Conservation (phyloP, 2,329 filamentous ascomycete species). For the Paecilomyces sp. region DNA sequence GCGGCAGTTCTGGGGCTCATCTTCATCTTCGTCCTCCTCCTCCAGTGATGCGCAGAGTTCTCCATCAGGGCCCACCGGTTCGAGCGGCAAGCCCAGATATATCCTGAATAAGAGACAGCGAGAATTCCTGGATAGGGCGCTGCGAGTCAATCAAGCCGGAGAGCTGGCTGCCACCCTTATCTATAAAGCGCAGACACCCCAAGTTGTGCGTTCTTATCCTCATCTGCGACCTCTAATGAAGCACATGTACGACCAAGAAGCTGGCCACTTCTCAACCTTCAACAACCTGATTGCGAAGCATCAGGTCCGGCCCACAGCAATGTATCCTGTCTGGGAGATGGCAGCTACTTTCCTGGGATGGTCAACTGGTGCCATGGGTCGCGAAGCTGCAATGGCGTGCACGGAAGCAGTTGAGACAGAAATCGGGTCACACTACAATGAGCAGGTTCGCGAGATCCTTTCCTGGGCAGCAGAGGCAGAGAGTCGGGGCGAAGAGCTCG, state of each 20-base stretch:
- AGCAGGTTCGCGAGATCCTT: constrained; percentile 74
- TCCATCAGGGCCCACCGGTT: not conserved
- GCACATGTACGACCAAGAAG: constrained; percentile 98
- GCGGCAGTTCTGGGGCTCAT: constrained; percentile 14
- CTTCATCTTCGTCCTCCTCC: constrained; percentile 30
- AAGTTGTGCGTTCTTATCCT: constrained; percentile 71
- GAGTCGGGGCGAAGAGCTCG: constrained; percentile 68
- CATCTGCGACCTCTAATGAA: constrained; percentile 85
- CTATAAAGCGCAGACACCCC: constrained; percentile 80
- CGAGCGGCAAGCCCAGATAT: constrained; percentile 32
- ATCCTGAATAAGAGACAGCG: constrained; percentile 63
- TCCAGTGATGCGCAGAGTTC: constrained; percentile 7
- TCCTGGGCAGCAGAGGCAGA: constrained; percentile 75
- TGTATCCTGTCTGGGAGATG: constrained; percentile 84
- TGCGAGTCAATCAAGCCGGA: constrained; percentile 94
- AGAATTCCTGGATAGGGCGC: constrained; percentile 68
- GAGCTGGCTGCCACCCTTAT: constrained; percentile 96
- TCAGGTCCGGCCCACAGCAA: constrained; percentile 81
- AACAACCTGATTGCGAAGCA: constrained; percentile 76
- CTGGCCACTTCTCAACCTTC: constrained; percentile 77
- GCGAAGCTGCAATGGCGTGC: constrained; percentile 96
- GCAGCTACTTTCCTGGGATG: constrained; percentile 79
- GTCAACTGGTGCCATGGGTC: constrained; percentile 79
- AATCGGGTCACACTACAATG: constrained; percentile 93
- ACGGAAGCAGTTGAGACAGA: constrained; percentile 98